phyloP scores from a whole-genome alignment of 1,284 basidiomycete species.

The Inonotus obliquus region DNA sequence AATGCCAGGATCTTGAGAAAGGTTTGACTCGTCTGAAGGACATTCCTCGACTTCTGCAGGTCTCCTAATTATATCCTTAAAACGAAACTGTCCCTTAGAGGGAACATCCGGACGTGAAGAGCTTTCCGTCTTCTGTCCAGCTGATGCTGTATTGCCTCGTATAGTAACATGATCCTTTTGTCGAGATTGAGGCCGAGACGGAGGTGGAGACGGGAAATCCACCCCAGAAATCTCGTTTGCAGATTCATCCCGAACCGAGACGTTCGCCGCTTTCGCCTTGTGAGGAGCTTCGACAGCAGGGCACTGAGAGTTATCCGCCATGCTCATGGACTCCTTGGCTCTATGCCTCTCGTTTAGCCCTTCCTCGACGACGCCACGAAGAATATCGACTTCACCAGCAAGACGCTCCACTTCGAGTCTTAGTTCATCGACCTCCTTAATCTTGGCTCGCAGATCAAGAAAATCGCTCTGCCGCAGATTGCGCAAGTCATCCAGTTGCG shows the following conservation, averaged over 20 bases:
- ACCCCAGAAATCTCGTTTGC: neutral
- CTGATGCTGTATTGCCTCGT: conserved; percentile 37
- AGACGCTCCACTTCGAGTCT: conserved; percentile 70
- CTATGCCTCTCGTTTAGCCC: conserved; percentile 66
- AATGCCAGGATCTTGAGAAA: neutral
- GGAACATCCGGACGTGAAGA: conserved; percentile 24
- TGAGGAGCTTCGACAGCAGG: neutral
- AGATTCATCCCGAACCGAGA: neutral
- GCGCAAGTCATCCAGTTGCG: conserved; percentile 60
- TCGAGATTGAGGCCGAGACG: conserved; percentile 11
- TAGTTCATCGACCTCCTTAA: conserved; percentile 55
- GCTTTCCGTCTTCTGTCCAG: conserved; percentile 42
- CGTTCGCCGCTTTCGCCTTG: neutral
- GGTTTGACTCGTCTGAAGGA: conserved; percentile 40
- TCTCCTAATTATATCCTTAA: conserved; percentile 50
- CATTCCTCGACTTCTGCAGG: conserved; percentile 54
- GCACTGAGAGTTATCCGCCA: neutral
- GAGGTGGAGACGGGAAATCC: conserved; percentile 10
- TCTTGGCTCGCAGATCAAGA: conserved; percentile 52
- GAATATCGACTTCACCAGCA: conserved; percentile 73
- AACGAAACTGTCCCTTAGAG: conserved; percentile 34
- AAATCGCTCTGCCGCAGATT: conserved; percentile 59
- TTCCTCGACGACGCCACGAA: conserved; percentile 80
- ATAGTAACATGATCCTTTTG: neutral
- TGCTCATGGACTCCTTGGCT: conserved; percentile 26